Evolutionary conservation across 176 grass and related monocot genomes (phyloP), one percentile per base, ranked within the genome.

Genomic region (Dendrocalamus sinicus): DNA sequence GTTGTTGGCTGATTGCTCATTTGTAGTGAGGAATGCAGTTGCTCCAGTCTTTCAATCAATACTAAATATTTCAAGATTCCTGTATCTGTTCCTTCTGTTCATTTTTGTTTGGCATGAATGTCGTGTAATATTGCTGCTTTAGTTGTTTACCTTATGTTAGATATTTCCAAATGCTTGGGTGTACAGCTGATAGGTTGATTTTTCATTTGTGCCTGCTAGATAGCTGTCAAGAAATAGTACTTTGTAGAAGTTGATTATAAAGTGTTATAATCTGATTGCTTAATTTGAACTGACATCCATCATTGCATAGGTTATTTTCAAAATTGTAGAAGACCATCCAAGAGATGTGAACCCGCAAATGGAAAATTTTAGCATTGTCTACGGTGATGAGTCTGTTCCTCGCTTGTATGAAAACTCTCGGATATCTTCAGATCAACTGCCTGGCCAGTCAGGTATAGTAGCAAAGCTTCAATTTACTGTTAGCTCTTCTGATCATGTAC

Each of bases 271-370:
- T 76, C 5, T 77, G 20, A 50, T 32, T 66, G 35, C 43, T 72
- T 73, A 12, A 44, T 40, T 64, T 75, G 72, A 74, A 75, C 69
- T 83, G 59, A 28, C 7, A 61, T 91, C 40, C 44, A 55, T 77
- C 65, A 53, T 66, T 84, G 2, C 75, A 65, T 81, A 99, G 97
- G 94, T 99, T 83, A 99, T 99, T 84, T 96, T 94, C 68, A 99
- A 87, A 89, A 99, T 99, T 32, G 94, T 96, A 12, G 97, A 99
- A 87, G 97, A 99, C 46, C 89, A 99, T 76, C 92, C 94, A 48
- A 94, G 86, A 87, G 94, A 96, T 41, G 75, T 91, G 57, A 93
- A 88, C 55, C 84, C 86, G 1, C 94, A 99, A 57, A 87, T 97
- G 81, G 94, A 94, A 75, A 89, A 86, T 83, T 91, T 96, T 61